These are phyloP conservation scores for Laetiporus sulphureus DNA, from an alignment of 1,284 basidiomycete genomes.

Conservation along the genomic window DNA sequence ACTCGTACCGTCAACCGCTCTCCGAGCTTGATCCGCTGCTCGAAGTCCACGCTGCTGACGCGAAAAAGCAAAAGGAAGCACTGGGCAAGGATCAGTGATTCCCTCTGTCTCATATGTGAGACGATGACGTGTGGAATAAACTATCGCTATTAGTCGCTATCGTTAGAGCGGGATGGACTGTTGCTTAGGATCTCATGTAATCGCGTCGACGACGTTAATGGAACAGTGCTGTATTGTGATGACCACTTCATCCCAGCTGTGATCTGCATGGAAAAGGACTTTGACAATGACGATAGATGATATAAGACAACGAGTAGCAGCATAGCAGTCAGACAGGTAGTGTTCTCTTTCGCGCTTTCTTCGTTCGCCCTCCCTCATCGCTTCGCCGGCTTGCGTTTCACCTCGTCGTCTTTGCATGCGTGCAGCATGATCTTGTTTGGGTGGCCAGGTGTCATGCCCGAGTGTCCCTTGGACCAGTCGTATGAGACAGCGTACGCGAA, in stretches of 20 bases:
- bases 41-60: constrained; percentile 40
- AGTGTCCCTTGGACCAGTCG: constrained; percentile 88
- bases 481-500: constrained; percentile 88
- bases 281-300: no score
- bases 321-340: no score
- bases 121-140: background rate
- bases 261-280: no score
- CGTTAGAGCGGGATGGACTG: no score
- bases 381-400: constrained; percentile 56
- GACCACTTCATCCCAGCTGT: no score
- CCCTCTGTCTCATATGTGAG: no score
- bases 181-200: no score
- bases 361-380: no score
- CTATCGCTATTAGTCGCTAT: constrained; percentile 1
- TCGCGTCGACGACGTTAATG: no score
- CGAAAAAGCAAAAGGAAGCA: constrained; percentile 13
- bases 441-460: constrained; percentile 75
- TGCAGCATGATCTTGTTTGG: constrained; percentile 89
- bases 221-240: no score
- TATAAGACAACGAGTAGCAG: no score
- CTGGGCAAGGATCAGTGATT: constrained; percentile 17
- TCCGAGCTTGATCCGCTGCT: constrained; percentile 82
- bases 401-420: constrained; percentile 85
- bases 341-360: no score
- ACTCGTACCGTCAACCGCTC: constrained; percentile 85